Evolutionary conservation across 108 stramenopile genomes (phyloP).

Genomic region (Skeletonema marinoi): DNA sequence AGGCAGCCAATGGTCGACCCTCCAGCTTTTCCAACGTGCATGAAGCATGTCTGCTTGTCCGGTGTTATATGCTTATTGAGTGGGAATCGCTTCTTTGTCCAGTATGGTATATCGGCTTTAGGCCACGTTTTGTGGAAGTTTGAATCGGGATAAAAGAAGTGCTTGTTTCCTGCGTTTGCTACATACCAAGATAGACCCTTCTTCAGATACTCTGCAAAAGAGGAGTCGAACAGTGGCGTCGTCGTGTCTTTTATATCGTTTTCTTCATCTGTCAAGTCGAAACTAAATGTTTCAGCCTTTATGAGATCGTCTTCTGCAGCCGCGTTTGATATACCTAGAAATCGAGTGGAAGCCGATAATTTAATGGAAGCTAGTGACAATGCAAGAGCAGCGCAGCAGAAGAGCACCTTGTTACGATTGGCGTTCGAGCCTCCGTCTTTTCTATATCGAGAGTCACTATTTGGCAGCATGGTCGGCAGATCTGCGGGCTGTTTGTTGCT

Average conservation of each 20-base stretch:
- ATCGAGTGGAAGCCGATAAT: not conserved
- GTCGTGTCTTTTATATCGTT: not conserved
- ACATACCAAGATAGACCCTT: not conserved
- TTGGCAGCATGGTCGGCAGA: not conserved
- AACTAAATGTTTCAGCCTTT: not conserved
- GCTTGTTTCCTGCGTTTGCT: not conserved
- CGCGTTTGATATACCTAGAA: not conserved
- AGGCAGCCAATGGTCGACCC: constrained; percentile 39
- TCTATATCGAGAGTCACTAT: not conserved
- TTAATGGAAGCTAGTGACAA: not conserved
- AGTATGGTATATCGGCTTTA: constrained; percentile 16
- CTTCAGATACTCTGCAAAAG: constrained; percentile 16
- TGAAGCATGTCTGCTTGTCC: constrained; percentile 32
- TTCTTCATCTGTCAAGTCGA: not conserved
- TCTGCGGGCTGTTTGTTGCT: too few species aligned
- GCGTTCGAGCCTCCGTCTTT: not conserved
- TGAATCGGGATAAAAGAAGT: constrained; percentile 27
- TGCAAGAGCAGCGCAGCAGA: not conserved
- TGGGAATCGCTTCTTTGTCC: constrained; percentile 34
- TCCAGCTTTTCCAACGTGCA: constrained; percentile 45
- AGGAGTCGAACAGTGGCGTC: constrained; percentile 12
- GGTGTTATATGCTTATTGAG: constrained; percentile 13
- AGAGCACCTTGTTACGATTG: not conserved
- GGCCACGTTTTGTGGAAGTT: constrained; percentile 29
- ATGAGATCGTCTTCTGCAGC: not conserved